A percentile compares a stretch with the other conserved stretches of the same genome.
Evolutionary conservation across 2,329 filamentous ascomycete genomes (phyloP).

Genomic region (Alternaria sp.): DNA sequence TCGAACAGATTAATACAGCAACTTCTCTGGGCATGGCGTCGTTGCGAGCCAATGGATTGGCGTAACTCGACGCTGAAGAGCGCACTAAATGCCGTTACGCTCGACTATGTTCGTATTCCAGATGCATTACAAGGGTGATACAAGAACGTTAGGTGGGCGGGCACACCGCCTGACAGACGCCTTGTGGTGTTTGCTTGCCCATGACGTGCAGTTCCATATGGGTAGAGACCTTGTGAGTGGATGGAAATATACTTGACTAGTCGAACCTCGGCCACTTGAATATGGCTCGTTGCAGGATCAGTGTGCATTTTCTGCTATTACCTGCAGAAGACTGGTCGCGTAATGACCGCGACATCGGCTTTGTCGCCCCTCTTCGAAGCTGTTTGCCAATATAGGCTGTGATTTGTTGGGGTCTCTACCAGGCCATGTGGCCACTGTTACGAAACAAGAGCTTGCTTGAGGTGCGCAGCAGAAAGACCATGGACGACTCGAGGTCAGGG

Average conservation of each 20-base stretch:
- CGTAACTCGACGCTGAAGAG: conserved; percentile 21
- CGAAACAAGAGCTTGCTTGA: conserved; percentile 2
- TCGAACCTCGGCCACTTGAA: background rate
- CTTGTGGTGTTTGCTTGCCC: conserved; percentile 6
- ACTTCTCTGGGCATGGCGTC: conserved; percentile 25
- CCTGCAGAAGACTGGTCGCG: background rate
- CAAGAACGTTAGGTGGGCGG: background rate
- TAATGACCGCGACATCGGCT: background rate
- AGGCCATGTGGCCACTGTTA: conserved; percentile 8
- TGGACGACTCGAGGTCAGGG: conserved; percentile 1
- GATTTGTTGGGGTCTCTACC: background rate
- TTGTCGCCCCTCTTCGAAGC: background rate
- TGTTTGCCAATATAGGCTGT: background rate
- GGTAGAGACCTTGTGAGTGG: background rate
- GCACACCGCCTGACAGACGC: conserved; percentile 18
- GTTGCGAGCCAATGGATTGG: conserved; percentile 30
- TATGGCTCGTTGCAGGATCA: background rate
- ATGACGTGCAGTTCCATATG: background rate
- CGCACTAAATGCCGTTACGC: conserved; percentile 10
- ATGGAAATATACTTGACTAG: conserved; percentile 6
- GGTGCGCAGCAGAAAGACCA: conserved; percentile 2
- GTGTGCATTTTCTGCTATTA: background rate
- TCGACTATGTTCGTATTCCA: conserved; percentile 8
- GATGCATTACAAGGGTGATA: conserved; percentile 5
- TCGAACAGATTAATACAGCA: conserved; percentile 9